phyloP scores from a whole-genome alignment of 169 alveolate species.

The Plasmodium fragile region DNA sequence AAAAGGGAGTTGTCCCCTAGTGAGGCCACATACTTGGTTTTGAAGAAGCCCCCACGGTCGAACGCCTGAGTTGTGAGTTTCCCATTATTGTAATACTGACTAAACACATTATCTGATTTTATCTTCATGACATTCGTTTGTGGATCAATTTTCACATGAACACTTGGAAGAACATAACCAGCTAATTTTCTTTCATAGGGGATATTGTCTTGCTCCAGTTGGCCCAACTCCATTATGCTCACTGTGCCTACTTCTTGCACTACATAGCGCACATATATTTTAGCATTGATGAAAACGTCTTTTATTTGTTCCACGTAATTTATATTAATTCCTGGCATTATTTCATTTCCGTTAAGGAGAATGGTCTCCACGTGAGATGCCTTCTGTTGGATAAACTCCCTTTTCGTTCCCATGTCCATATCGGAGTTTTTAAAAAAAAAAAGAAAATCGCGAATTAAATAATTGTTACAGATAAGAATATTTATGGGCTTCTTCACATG shows the following conservation, averaged over 20 bases:
- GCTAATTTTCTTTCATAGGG: conserved; percentile 64
- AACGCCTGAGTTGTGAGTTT: conserved; percentile 16
- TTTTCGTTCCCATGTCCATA: conserved; percentile 41
- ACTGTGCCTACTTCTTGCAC: conserved; percentile 72
- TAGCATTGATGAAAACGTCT: conserved; percentile 52
- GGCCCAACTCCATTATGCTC: conserved; percentile 12
- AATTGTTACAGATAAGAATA: conserved; percentile 42
- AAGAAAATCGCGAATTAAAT: conserved; percentile 66
- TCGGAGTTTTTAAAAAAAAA: conserved; percentile 49
- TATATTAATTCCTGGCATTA: conserved; percentile 66
- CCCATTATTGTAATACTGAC: conserved; percentile 57
- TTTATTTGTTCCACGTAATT: conserved; percentile 51
- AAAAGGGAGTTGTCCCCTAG: conserved; percentile 25
- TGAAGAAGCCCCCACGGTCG: conserved; percentile 60
- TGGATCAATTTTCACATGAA: conserved; percentile 41
- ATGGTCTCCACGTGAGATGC: conserved; percentile 14
- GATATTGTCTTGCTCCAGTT: conserved; percentile 44
- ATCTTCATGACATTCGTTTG: conserved; percentile 39
- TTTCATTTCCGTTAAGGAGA: conserved; percentile 63
- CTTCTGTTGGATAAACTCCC: conserved; percentile 49
- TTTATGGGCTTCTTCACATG: conserved; percentile 1
- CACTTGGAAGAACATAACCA: conserved; percentile 64
- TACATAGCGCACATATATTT: conserved; percentile 59
- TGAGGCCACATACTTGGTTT: conserved; percentile 68
- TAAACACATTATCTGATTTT: conserved; percentile 63